A percentile compares a stretch with the other conserved stretches of the same genome.
Conservation (phyloP, 352 stramenopile genomes). For the Globisporangium lucens region DNA sequence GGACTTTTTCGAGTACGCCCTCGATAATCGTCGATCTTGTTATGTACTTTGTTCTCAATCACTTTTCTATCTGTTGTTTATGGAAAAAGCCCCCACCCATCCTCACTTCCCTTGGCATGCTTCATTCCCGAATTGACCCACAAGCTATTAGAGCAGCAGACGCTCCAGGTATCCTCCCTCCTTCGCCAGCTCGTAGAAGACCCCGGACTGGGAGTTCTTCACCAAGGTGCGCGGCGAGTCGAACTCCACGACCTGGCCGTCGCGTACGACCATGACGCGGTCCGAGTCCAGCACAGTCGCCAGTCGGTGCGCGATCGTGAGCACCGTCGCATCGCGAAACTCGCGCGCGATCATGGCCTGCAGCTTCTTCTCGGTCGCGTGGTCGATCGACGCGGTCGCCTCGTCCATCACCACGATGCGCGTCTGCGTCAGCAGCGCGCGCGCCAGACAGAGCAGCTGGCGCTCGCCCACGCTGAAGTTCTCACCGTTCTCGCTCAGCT, state of each 20-base stretch:
- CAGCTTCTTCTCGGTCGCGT: neutral
- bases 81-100: too few relatives aligned
- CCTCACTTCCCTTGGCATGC: too few relatives aligned
- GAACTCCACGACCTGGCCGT: neutral
- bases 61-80: too few relatives aligned
- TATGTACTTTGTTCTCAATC: too few relatives aligned
- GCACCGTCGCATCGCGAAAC: constrained; percentile 53
- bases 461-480: constrained; percentile 95
- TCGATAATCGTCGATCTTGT: too few relatives aligned
- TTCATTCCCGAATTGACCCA: too few relatives aligned
- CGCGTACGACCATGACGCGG: neutral
- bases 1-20: too few relatives aligned
- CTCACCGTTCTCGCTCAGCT: constrained; percentile 83
- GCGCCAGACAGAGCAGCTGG: constrained; percentile 94
- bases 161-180: neutral
- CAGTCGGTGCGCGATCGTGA: constrained; percentile 96
- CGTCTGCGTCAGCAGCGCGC: constrained; percentile 91
- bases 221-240: neutral
- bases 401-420: constrained; percentile 86
- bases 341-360: neutral
- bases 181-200: constrained; percentile 17
- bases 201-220: neutral
- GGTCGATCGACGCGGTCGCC: constrained; percentile 34
- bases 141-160: neutral
- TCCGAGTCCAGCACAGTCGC: constrained; percentile 91